These are phyloP conservation scores for Penicillium rolfsii DNA, from an alignment of 2,329 filamentous ascomycete genomes.

Conservation along the genomic window DNA sequence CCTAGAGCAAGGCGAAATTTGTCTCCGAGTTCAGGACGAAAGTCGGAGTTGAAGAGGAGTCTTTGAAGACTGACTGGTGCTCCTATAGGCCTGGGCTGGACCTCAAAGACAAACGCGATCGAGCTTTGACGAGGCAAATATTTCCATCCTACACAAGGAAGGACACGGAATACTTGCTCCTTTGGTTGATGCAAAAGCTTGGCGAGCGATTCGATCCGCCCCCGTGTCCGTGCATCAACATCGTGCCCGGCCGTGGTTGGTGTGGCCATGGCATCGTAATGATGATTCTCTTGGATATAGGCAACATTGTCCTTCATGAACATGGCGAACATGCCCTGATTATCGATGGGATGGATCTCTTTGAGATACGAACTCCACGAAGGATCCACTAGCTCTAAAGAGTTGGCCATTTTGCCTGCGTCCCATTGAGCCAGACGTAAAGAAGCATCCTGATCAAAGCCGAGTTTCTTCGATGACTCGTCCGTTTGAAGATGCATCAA, in stretches of 20 bases:
- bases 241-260: neutral
- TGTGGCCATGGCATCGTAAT: conserved; percentile 1
- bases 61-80: conserved; percentile 15
- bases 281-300: conserved; percentile 15
- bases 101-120: conserved; percentile 14
- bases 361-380: conserved; percentile 10
- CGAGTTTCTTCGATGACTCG: conserved; percentile 6
- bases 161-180: conserved; percentile 12
- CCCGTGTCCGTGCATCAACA: conserved; percentile 6
- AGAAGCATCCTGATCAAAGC: conserved; percentile 12
- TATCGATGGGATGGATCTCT: conserved; percentile 4
- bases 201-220: conserved; percentile 10
- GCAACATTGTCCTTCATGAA: conserved; percentile 3
- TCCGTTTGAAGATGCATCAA: conserved; percentile 14
- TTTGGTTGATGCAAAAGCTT: conserved; percentile 15
- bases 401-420: neutral
- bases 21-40: conserved; percentile 9
- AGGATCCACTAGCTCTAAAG: conserved; percentile 5
- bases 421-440: conserved; percentile 13
- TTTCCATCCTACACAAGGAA: conserved; percentile 15
- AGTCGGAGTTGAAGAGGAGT: conserved; percentile 6
- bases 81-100: conserved; percentile 11
- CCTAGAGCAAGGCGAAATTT: conserved; percentile 14
- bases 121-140: conserved; percentile 10
- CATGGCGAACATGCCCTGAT: conserved; percentile 16